Evolutionary conservation across 1,284 basidiomycete species (phyloP).

Genomic region (Ustilago lituana): DNA sequence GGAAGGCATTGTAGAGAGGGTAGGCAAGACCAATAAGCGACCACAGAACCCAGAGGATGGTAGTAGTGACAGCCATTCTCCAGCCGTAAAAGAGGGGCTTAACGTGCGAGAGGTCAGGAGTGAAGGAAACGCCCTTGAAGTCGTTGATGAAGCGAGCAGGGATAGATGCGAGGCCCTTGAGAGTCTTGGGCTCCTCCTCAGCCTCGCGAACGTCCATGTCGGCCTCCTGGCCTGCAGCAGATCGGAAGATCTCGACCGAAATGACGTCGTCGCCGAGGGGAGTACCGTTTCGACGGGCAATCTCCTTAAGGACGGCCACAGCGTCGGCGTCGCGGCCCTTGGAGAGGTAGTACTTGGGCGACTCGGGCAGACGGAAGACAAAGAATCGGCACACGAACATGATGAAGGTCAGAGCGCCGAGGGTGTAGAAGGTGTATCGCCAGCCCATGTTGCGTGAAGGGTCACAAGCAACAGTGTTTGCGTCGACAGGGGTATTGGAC

Average conservation of each 20-base stretch:
- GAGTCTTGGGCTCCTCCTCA: slow-evolving; percentile 26
- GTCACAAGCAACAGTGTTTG: slow-evolving; percentile 41
- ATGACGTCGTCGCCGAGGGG: slow-evolving; percentile 60
- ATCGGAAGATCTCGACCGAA: slow-evolving; percentile 62
- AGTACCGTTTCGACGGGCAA: slow-evolving; percentile 60
- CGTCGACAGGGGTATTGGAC: slow-evolving; percentile 36
- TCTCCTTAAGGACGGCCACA: slow-evolving; percentile 57
- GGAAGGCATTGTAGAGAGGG: slow-evolving; percentile 66
- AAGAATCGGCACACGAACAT: slow-evolving; percentile 62
- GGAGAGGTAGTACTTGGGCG: slow-evolving; percentile 65
- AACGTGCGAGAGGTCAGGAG: slow-evolving; percentile 59
- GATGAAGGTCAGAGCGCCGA: slow-evolving; percentile 61
- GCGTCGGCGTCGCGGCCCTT: slow-evolving; percentile 67
- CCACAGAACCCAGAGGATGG: slow-evolving; percentile 61
- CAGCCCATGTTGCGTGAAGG: slow-evolving; percentile 58
- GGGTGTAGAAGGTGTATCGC: slow-evolving; percentile 64
- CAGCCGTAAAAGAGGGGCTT: slow-evolving; percentile 57
- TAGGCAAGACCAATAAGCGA: slow-evolving; percentile 66
- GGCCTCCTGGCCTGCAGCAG: slow-evolving; percentile 62
- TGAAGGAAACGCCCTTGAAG: slow-evolving; percentile 32
- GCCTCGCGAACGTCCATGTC: slow-evolving; percentile 33
- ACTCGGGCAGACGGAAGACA: slow-evolving; percentile 65
- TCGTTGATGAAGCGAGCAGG: slow-evolving; percentile 20
- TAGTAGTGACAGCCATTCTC: slow-evolving; percentile 59
- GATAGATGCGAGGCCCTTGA: slow-evolving; percentile 17